These are phyloP conservation scores for Basipetospora chlamydospora DNA, from an alignment of 2,329 filamentous ascomycete species.

Conservation along the genomic window DNA sequence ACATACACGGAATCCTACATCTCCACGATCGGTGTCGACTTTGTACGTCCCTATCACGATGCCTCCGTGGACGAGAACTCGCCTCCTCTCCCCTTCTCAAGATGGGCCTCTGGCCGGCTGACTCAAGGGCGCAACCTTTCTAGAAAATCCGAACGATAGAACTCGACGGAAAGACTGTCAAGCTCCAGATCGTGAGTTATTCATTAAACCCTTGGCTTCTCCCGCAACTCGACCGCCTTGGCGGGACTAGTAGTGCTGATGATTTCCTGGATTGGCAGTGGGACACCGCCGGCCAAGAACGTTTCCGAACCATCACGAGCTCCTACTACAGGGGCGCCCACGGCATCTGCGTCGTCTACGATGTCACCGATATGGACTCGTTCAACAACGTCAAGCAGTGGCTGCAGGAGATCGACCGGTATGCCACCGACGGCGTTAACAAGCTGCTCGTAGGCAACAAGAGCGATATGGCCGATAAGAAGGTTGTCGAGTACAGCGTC, in stretches of 20 bases:
- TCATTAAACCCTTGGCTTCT: too few relatives aligned
- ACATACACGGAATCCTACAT: slow-evolving; percentile 99
- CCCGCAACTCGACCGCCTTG: too few relatives aligned
- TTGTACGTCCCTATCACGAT: slow-evolving; percentile 46
- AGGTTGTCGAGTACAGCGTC: slow-evolving; percentile 98
- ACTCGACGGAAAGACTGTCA: slow-evolving; percentile 98
- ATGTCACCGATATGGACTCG: slow-evolving; percentile 99
- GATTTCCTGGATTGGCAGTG: slow-evolving; percentile 65
- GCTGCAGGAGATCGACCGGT: slow-evolving; percentile 98
- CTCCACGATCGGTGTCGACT: slow-evolving; percentile 98
- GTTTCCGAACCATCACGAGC: slow-evolving; percentile 98
- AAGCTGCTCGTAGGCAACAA: slow-evolving; percentile 99
- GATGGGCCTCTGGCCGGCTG: background rate
- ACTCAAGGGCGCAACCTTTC: background rate
- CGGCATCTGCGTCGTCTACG: slow-evolving; percentile 99
- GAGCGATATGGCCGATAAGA: slow-evolving; percentile 99
- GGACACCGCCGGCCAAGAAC: slow-evolving; percentile 98
- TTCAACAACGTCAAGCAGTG: slow-evolving; percentile 99
- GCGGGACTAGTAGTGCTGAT: too few relatives aligned
- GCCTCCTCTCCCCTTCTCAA: too few relatives aligned
- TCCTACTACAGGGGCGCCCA: slow-evolving; percentile 99
- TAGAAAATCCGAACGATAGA: slow-evolving; percentile 99
- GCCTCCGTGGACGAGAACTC: background rate
- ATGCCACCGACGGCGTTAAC: slow-evolving; percentile 98
- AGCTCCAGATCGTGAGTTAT: slow-evolving; percentile 84